Conservation (phyloP, 345 rosid species). For the Streptanthus diversifolius region DNA sequence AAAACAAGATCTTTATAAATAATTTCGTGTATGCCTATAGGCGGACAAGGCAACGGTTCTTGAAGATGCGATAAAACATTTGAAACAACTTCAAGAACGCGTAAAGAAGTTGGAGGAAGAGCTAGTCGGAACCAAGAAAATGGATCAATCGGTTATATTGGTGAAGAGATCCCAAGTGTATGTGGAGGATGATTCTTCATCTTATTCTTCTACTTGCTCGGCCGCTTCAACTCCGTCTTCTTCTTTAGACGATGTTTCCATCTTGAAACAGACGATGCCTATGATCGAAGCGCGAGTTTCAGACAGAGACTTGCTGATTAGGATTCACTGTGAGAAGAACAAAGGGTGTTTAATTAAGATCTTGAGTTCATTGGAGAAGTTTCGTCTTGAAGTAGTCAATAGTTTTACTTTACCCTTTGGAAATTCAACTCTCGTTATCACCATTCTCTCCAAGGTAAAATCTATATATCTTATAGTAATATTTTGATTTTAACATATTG, state of each 20-base stretch:
- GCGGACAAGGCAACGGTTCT: conserved; percentile 61
- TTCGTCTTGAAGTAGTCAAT: conserved; percentile 48
- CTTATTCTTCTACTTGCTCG: conserved; percentile 45
- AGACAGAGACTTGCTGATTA: conserved; percentile 53
- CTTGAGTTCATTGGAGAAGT: conserved; percentile 47
- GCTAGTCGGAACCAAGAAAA: conserved; percentile 35
- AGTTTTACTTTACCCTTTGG: conserved; percentile 63
- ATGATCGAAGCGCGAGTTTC: conserved; percentile 66
- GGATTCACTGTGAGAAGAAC: conserved; percentile 57
- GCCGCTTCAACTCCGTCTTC: conserved; percentile 40
- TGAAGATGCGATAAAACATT: conserved; percentile 62
- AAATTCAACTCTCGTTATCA: conserved; percentile 53
- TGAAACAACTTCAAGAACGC: conserved; percentile 68
- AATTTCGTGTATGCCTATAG: background rate
- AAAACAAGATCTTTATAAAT: background rate
- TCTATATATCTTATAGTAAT: background rate
- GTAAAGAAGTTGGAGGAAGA: conserved; percentile 50
- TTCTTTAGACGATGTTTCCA: conserved; percentile 36
- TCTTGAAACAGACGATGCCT: conserved; percentile 42
- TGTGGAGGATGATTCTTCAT: conserved; percentile 42
- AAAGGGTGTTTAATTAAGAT: conserved; percentile 45
- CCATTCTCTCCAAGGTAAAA: conserved; percentile 59
- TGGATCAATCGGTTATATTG: conserved; percentile 52
- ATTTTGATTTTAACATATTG: background rate
- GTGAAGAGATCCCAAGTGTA: conserved; percentile 53